Conservation (phyloP, 2,329 filamentous ascomycete species). For the Colletotrichum sp. region DNA sequence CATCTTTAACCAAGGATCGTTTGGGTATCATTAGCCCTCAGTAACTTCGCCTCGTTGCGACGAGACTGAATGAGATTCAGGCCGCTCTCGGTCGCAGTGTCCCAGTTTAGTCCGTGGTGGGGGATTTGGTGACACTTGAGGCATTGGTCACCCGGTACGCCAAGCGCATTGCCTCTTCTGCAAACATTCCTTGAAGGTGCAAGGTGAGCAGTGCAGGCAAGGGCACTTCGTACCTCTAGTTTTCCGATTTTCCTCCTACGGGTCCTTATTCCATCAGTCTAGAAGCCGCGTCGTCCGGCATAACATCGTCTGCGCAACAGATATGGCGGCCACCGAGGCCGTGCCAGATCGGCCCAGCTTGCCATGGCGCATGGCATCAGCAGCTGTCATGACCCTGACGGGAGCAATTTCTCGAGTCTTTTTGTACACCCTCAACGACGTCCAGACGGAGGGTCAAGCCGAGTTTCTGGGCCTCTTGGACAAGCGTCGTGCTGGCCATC, state of each 20-base stretch:
- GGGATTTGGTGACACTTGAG: neutral
- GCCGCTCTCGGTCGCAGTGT: neutral
- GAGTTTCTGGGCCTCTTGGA: constrained; percentile 79
- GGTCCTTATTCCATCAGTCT: neutral
- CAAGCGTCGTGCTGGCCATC: constrained; percentile 65
- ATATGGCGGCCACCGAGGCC: neutral
- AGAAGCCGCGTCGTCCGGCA: neutral
- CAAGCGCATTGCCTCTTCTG: neutral
- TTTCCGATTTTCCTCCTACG: neutral
- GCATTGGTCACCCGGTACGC: neutral
- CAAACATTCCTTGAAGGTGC: neutral
- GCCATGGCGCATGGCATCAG: constrained; percentile 76
- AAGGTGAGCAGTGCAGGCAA: neutral
- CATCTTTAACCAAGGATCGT: neutral
- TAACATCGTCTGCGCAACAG: neutral
- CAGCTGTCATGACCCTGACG: constrained; percentile 74
- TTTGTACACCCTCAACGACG: constrained; percentile 73
- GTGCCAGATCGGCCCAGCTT: constrained; percentile 55
- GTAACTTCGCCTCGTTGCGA: neutral
- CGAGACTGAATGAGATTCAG: neutral
- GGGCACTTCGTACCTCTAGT: neutral
- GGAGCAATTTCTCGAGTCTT: constrained; percentile 76
- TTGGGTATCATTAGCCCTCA: neutral
- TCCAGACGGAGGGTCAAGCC: constrained; percentile 79
- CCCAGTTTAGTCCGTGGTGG: neutral